Percentiles rank a stretch among this genome's conserved stretches.
Conservation (phyloP, 768 basidiomycete species). For the Russula compacta region DNA sequence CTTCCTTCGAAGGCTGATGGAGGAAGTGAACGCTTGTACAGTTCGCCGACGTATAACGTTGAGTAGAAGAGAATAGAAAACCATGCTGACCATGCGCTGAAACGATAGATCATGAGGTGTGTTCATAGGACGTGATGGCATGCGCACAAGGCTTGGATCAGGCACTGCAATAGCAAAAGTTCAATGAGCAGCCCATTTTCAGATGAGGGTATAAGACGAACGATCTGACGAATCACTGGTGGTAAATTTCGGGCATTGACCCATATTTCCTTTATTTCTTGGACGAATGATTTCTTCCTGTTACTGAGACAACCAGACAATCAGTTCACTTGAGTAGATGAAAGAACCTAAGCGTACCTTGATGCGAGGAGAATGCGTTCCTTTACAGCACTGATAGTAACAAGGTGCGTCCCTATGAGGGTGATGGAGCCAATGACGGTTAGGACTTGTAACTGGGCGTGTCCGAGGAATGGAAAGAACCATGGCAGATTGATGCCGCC, state of each 20-base stretch:
- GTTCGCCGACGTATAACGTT: slow-evolving; percentile 79
- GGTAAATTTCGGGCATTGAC: slow-evolving; percentile 46
- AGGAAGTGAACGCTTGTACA: slow-evolving; percentile 51
- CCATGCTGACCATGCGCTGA: slow-evolving; percentile 81
- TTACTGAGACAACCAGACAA: slow-evolving; percentile 12
- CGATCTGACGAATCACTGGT: slow-evolving; percentile 36
- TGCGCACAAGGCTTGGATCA: slow-evolving; percentile 69
- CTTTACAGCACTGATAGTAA: slow-evolving; percentile 52
- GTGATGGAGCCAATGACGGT: slow-evolving; percentile 64
- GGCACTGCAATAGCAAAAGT: slow-evolving; percentile 38
- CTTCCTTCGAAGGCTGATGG: slow-evolving; percentile 23
- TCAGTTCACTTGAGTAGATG: not conserved
- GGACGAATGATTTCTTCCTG: slow-evolving; percentile 28
- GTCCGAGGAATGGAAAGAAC: slow-evolving; percentile 65
- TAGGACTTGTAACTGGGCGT: slow-evolving; percentile 72
- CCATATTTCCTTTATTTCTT: slow-evolving; percentile 62
- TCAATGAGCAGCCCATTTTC: not conserved
- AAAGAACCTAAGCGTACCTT: slow-evolving; percentile 24
- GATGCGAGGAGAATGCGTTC: slow-evolving; percentile 61
- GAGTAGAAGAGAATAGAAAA: slow-evolving; percentile 89
- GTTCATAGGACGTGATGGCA: not conserved
- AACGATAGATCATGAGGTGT: not conserved
- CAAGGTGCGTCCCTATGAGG: slow-evolving; percentile 54
- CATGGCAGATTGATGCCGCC: slow-evolving; percentile 72
- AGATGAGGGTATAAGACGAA: slow-evolving; percentile 26